Base-by-base conservation (phyloP, 139 green algal genomes). In the Mesotaenium endlicherianum region DNA sequence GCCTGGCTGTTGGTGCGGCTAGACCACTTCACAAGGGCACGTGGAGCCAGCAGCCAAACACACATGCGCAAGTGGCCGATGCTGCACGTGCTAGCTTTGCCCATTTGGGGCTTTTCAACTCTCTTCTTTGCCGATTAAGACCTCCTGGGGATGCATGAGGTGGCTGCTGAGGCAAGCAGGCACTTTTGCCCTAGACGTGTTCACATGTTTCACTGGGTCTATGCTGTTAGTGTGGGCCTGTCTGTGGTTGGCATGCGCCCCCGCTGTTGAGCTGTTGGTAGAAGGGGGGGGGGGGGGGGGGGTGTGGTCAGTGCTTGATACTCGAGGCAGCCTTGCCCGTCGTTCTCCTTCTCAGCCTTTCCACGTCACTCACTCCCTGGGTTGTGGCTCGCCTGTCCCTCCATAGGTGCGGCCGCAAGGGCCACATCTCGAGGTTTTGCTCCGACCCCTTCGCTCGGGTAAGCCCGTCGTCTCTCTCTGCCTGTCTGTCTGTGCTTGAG, bases 351-450 rank as follows among this genome's bases (percentile, higher is more conserved):
- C 60, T 14, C 11, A 47, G 41, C 11, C 43, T n/a, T 72, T 40
- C 11, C 43, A 6, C 5, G 8, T 72, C 11, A 6, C 11, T 11
- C 17, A 72, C 11, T 72, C 11, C 11, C 11, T 40, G 5, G 17
- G 60, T 40, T 6, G 43, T 8, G 6, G 5, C 5, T 72, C 41
- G 5, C 5, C 11, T 72, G 5, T 72, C 43, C 8, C 17, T 72
- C 70, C 6, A 2, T 42, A 83, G 67, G 60, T 83, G 76, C 16
- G 60, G 60, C 6, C 59, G 67, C 31, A 83, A 83, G 67, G 76
- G 76, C 59, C 76, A 83, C 38, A 85, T 84, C 20, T 84, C 69
- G 34, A 84, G 85, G 30, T 84, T 71, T 71, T 84, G 78, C 42
- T 60, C 1, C 11, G 69, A 85, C 43, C 69, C 78, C 72, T 84